Conservation (phyloP, 768 basidiomycete genomes). For the Glaciozyma antarctica region DNA sequence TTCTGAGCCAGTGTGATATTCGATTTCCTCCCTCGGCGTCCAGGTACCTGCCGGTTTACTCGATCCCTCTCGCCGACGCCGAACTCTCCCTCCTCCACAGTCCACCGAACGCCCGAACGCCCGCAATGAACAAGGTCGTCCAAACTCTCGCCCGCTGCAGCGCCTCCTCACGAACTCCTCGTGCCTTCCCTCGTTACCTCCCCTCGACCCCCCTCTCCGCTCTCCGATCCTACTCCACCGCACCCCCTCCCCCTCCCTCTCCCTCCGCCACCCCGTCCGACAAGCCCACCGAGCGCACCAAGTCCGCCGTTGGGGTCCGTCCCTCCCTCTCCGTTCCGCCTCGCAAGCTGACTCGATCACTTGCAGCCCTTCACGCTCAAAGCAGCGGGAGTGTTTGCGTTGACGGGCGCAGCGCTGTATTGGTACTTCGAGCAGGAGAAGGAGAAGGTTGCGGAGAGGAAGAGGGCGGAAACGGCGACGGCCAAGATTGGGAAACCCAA, state of each 20-base stretch:
- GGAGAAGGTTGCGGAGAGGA: constrained; percentile 60
- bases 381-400: constrained; percentile 73
- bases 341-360: neutral
- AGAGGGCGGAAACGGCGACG: constrained; percentile 63
- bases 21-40: no score
- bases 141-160: no score
- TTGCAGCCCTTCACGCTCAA: constrained; percentile 80
- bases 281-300: neutral
- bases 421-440: constrained; percentile 87
- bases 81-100: no score
- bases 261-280: neutral
- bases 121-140: no score
- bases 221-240: no score
- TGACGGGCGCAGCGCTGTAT: constrained; percentile 68
- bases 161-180: no score
- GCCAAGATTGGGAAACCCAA: constrained; percentile 72
- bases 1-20: no score
- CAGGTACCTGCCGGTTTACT: no score
- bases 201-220: no score
- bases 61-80: no score
- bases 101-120: no score
- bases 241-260: neutral
- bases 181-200: no score
- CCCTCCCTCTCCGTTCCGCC: neutral
- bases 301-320: neutral